Evolutionary conservation across 345 rosid genomes (phyloP), one percentile per base, ranked within the genome.

Genomic region (Gossypium thurberi): DNA sequence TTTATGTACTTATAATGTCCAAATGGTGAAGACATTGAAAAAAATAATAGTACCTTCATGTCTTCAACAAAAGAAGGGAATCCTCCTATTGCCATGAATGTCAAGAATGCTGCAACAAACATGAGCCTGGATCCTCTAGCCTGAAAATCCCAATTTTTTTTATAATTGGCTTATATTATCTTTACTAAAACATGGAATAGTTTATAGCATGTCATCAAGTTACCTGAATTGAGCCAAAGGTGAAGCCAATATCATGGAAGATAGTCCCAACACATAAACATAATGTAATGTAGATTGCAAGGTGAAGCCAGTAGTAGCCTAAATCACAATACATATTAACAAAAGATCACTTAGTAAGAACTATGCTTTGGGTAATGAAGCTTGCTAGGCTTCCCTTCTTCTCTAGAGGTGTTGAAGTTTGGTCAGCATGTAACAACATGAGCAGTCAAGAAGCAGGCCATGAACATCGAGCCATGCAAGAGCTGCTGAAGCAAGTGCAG

Each of bases 1-100:
- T 28, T 28, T 28, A 9, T 21, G 71, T 47, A 56, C 23, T 20
- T 21, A 21, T 43, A 13, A 15, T 63, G 47, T 63, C 48, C 23
- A 18, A 18, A 18, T 65, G 14, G 51, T 65, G 8, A 18, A 65
- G 51, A 20, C 12, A 20, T 21, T 44, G 37, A 44, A 5, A 7
- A 42, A 8, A 44, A 28, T 3, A 65, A 12, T 1, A 55, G 4
- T 20, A 90, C 97, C 93, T 92, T 94, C 98, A 94, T 92, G 59
- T 94, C 98, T 84, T 92, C 97, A 10, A 88, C 93, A 69, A 90
- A 94, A 11, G 93, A 92, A 83, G 97, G 98, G 74, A 94, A 90
- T 21, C 97, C 97, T 15, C 98, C 98, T 65, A 94, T 94, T 0
- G 96, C 89, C 98, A 92, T 94, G 78, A 94, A 92, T 26, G 98